Conservation (phyloP, 352 stramenopile genomes). For the Pythium phragmitis region DNA sequence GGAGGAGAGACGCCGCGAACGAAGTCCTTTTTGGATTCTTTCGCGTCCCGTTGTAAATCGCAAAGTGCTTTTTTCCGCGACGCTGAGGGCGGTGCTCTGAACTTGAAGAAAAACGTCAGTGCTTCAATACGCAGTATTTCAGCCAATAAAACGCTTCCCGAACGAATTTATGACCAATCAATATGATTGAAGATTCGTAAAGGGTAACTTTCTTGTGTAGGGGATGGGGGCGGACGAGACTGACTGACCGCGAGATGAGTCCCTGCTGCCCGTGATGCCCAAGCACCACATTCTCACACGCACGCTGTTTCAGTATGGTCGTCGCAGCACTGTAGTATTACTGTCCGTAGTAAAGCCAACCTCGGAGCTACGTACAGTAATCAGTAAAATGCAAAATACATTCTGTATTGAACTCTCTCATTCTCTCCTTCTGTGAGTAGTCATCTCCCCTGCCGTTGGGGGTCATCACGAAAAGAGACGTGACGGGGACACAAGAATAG, state of each 20-base stretch:
- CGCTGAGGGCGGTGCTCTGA: not conserved
- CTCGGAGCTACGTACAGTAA: no score
- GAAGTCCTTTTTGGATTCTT: no score
- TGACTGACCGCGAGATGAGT: not conserved
- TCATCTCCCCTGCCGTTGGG: no score
- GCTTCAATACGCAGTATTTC: slow-evolving; percentile 17
- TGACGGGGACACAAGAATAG: not conserved
- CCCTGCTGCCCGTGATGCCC: no score
- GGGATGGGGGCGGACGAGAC: not conserved
- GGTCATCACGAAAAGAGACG: not conserved
- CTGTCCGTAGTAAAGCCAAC: no score
- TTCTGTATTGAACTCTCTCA: no score
- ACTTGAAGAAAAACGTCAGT: slow-evolving; percentile 26
- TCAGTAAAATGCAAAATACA: no score
- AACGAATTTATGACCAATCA: not conserved
- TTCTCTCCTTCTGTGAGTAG: no score
- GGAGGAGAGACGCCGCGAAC: not conserved
- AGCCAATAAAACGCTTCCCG: not conserved
- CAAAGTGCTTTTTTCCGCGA: not conserved
- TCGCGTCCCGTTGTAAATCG: not conserved
- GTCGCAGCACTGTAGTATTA: no score
- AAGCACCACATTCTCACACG: no score
- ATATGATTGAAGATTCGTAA: slow-evolving; percentile 9
- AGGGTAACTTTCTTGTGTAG: not conserved
- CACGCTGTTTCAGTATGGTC: no score